These are phyloP conservation scores for Aspergillus heteromorphus DNA, from an alignment of 495 filamentous ascomycete genomes.

Conservation along the genomic window DNA sequence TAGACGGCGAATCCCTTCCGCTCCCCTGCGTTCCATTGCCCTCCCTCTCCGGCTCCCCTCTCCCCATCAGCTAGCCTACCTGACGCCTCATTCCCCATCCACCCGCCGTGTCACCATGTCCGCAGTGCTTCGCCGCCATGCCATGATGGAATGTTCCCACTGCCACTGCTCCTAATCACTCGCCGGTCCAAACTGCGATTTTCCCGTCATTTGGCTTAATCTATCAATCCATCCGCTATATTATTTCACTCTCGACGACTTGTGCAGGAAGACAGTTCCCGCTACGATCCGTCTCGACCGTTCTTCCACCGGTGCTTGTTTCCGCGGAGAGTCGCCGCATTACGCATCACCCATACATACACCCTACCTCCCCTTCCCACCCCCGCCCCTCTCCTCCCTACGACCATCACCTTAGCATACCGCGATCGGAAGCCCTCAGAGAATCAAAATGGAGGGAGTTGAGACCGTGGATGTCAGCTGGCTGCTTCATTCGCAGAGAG, in stretches of 20 bases:
- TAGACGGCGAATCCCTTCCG: neutral
- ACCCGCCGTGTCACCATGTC: slow-evolving; percentile 13
- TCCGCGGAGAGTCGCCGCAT: neutral
- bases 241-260: neutral
- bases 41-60: neutral
- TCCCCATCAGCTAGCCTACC: neutral
- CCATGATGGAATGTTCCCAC: slow-evolving; percentile 17
- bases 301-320: neutral
- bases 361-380: neutral
- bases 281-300: neutral
- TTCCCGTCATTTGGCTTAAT: neutral
- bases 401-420: neutral
- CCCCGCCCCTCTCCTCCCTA: neutral
- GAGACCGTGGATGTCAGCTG: slow-evolving; percentile 66
- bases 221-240: neutral
- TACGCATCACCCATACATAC: neutral
- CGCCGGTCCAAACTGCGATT: neutral
- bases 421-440: neutral
- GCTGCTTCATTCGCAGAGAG: slow-evolving; percentile 63
- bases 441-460: slow-evolving; percentile 50
- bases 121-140: slow-evolving; percentile 14
- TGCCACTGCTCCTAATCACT: slow-evolving; percentile 8
- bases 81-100: neutral
- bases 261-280: neutral
- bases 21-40: neutral